Conservation (phyloP, 2,329 filamentous ascomycete species). For the Coniella lustricola region DNA sequence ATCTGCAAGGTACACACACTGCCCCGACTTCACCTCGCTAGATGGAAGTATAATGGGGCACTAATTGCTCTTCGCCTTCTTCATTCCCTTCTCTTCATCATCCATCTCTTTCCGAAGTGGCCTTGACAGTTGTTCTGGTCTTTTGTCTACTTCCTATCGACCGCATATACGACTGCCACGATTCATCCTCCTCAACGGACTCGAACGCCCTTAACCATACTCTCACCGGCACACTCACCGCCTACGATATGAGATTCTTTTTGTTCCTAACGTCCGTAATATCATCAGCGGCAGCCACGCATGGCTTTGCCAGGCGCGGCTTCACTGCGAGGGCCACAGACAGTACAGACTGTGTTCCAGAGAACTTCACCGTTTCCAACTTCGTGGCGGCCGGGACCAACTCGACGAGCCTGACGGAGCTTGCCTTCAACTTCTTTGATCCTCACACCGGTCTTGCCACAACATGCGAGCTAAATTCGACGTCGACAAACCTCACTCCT, state of each 20-base stretch:
- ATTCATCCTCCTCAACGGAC: not conserved
- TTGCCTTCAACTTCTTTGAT: conserved; percentile 37
- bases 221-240: too few species aligned
- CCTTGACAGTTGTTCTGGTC: not conserved
- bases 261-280: conserved; percentile 6
- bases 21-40: not conserved
- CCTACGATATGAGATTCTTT: conserved; percentile 3
- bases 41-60: not conserved
- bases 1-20: conserved; percentile 8
- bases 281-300: conserved; percentile 11
- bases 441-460: conserved; percentile 33
- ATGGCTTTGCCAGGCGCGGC: not conserved
- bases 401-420: conserved; percentile 23
- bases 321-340: not conserved
- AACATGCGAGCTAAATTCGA: conserved; percentile 36
- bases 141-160: not conserved
- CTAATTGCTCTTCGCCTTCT: not conserved
- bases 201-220: not conserved
- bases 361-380: conserved; percentile 31
- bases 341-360: conserved; percentile 24
- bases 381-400: conserved; percentile 24
- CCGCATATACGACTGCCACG: not conserved
- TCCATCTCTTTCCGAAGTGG: not conserved
- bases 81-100: not conserved
- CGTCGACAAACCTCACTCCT: conserved; percentile 29